Percentiles rank a stretch among this genome's conserved stretches.
Conservation (phyloP, 2,329 filamentous ascomycete species). For the Fusarium anthophilum region DNA sequence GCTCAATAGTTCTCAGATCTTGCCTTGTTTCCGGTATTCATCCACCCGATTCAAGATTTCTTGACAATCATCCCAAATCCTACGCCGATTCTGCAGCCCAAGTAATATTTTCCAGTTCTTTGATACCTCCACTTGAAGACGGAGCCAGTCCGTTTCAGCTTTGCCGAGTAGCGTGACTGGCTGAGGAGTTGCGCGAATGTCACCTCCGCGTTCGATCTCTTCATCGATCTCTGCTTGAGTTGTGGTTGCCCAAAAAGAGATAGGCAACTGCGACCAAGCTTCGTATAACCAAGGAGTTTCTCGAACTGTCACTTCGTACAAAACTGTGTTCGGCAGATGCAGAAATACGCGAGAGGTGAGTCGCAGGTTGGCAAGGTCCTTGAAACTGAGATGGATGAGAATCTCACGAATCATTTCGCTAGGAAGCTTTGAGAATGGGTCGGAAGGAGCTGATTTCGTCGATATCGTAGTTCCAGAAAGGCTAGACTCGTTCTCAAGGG, state of each 20-base stretch:
- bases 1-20: fast-evolving
- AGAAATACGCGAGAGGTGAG: constrained; percentile 23
- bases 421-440: constrained; percentile 15
- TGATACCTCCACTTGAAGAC: neutral
- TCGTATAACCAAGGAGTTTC: constrained; percentile 31
- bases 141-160: neutral
- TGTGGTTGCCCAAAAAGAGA: constrained; percentile 30
- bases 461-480: too few species aligned
- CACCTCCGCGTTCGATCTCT: fast-evolving
- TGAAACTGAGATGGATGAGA: constrained; percentile 3
- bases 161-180: neutral
- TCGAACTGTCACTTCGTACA: constrained; percentile 7
- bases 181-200: neutral
- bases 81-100: neutral
- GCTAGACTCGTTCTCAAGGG: neutral
- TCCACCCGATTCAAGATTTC: constrained; percentile 13
- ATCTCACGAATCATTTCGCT: constrained; percentile 21
- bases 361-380: constrained; percentile 21
- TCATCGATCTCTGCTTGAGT: neutral
- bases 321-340: constrained; percentile 3
- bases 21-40: neutral
- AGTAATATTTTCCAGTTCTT: neutral
- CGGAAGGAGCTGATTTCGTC: neutral
- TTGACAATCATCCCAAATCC: neutral
- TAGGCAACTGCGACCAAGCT: constrained; percentile 20